Conservation (phyloP, 371 early-diverging fungal genomes). For the Lichtheimia hyalospora region DNA sequence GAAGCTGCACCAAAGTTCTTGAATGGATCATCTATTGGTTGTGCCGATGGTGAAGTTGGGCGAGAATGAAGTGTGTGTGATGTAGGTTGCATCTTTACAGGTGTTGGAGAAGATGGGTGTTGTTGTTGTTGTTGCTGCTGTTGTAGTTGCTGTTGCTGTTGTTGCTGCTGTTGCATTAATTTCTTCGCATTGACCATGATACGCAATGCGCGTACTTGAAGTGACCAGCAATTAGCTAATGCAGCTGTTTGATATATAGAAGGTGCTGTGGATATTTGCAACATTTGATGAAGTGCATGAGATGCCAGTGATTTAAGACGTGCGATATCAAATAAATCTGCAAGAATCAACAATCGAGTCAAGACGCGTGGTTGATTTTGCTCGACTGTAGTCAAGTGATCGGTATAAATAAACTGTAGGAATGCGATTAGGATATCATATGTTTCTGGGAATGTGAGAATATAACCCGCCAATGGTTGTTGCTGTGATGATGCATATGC, state of each 20-base stretch:
- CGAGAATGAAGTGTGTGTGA: too few relatives aligned
- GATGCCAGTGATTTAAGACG: conserved; percentile 54
- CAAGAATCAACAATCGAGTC: conserved; percentile 55
- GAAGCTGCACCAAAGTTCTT: background rate
- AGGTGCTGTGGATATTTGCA: conserved; percentile 59
- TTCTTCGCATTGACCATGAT: conserved; percentile 48
- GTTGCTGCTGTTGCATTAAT: conserved; percentile 27
- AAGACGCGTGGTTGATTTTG: conserved; percentile 54
- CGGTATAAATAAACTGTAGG: conserved; percentile 68
- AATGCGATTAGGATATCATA: conserved; percentile 58
- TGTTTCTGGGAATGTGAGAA: conserved; percentile 51
- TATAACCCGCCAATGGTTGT: conserved; percentile 5
- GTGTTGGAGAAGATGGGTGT: background rate
- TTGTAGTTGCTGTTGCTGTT: conserved; percentile 10
- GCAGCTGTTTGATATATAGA: conserved; percentile 58
- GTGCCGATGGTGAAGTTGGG: conserved; percentile 4
- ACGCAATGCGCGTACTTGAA: conserved; percentile 56
- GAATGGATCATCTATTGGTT: conserved; percentile 14
- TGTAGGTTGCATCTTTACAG: too few relatives aligned
- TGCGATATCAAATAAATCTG: conserved; percentile 54
- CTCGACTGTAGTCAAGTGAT: conserved; percentile 58
- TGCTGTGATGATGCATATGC: background rate
- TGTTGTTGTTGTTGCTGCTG: conserved; percentile 15
- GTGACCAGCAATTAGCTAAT: conserved; percentile 43
- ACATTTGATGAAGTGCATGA: conserved; percentile 56